Base-by-base conservation (phyloP, 805 yeast genomes). In the Wickerhamiella kurtzmanii region DNA sequence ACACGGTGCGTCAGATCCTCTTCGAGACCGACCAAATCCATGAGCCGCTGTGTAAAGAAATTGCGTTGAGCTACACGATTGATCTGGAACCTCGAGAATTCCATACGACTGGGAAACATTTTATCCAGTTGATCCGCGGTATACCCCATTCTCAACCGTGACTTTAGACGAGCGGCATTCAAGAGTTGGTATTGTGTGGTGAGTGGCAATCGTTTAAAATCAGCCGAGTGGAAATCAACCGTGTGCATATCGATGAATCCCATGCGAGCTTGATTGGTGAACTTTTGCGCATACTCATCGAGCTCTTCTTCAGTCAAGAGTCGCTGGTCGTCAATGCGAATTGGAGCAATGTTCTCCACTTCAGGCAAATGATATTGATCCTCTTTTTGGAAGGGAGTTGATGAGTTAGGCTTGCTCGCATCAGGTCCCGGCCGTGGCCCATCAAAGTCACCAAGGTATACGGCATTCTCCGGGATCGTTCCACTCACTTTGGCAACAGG, bases 61-160 rank as follows among this genome's bases (percentile, higher is more conserved):
- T 92, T 92, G 51, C 99, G 72, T 60, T 86, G 86, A 54, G 85
- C 82, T 1, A 92, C 97, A 75, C 89, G 83, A 55, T 83, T 79
- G 50, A 92, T 84, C 62, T 92, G 99, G 62, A 92, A 92, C 56
- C 75, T 80, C 16, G 96, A 87, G 57, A 92, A 92, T 50, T 87
- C 96, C 76, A 84, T 72, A 45, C 88, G 77, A 56, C 83, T 72
- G 0, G 96, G 94, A 56, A 89, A 92, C 46, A 86, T 66, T 3
- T 74, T 67, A 53, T 84, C 83, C 35, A 92, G 68, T 58, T 92
- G 96, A n/a, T 83, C 87, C 48, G 87, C 84, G 0, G 89, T 71
- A 59, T 83, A 88, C 1, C 99, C 99, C 95, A 92, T 80, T 66
- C 99, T 77, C 60, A 92, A 72, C 48, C 99, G 68, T 0, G 96